Evolutionary conservation across 805 yeast genomes (phyloP).

Genomic region (Saccharomycopsis synnaedendra): DNA sequence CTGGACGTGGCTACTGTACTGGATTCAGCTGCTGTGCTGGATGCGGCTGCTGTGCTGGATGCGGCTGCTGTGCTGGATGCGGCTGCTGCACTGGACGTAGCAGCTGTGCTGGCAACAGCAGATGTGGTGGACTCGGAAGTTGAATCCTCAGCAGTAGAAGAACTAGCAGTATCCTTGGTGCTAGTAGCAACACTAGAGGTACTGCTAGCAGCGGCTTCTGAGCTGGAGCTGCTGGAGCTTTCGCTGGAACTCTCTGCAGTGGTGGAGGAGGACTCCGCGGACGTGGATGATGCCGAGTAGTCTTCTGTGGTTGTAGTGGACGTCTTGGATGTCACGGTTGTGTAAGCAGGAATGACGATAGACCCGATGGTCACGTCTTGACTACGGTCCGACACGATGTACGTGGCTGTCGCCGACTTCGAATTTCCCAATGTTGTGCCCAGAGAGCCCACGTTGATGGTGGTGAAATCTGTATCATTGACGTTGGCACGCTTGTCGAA

Average conservation of each 20-base stretch:
- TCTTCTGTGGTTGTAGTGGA: not conserved
- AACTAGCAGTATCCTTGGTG: not conserved
- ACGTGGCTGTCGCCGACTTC: no score
- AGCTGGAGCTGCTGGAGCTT: not conserved
- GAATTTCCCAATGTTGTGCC: no score
- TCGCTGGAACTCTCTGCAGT: not conserved
- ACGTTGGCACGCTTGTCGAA: constrained; percentile 5
- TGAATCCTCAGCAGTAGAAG: not conserved
- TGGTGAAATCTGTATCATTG: not conserved
- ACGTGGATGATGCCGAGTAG: not conserved
- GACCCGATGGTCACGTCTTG: not conserved
- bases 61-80: not conserved
- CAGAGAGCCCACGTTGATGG: not conserved
- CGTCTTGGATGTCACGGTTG: not conserved
- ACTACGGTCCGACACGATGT: not conserved
- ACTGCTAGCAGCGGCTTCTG: not conserved
- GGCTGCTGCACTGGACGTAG: not conserved
- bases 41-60: not conserved
- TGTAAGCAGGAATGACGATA: not conserved
- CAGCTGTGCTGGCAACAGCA: not conserved
- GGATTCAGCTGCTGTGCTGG: constrained; percentile 3
- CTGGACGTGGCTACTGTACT: not conserved
- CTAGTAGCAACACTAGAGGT: not conserved
- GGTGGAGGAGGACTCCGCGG: not conserved
- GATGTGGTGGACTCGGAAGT: constrained; percentile 1